Evolutionary conservation across 495 filamentous ascomycete genomes (phyloP).

Genomic region (Zalerion maritima): DNA sequence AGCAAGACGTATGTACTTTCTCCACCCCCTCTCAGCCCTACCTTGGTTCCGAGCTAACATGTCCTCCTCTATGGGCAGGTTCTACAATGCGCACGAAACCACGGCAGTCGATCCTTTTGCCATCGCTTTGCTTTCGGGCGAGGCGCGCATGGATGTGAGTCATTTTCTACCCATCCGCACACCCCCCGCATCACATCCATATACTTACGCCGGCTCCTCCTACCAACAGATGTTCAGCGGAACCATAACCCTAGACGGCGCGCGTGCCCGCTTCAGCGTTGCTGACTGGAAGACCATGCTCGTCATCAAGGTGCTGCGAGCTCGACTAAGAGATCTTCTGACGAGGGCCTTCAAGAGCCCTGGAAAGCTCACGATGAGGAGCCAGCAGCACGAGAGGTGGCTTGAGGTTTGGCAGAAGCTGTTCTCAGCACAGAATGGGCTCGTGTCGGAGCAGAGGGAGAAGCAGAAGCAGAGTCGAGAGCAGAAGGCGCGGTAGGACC

Average conservation of each 20-base stretch:
- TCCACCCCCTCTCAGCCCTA: neutral
- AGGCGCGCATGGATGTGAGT: constrained; percentile 60
- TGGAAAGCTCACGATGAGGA: constrained; percentile 53
- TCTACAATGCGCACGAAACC: constrained; percentile 83
- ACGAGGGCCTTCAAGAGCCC: constrained; percentile 54
- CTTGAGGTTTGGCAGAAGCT: constrained; percentile 51
- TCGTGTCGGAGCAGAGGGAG: too few species aligned
- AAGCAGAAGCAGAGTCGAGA: too few species aligned
- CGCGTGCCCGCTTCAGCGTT: constrained; percentile 72
- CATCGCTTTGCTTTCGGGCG: constrained; percentile 72
- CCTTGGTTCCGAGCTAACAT: neutral
- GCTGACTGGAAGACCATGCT: constrained; percentile 86
- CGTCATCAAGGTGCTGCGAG: constrained; percentile 62
- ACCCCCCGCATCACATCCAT: neutral
- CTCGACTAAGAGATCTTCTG: constrained; percentile 54
- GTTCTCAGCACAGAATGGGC: too few species aligned
- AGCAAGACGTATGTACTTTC: constrained; percentile 45
- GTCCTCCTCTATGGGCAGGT: constrained; percentile 18
- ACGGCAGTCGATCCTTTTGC: constrained; percentile 68
- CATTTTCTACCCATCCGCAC: neutral
- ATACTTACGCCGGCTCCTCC: neutral
- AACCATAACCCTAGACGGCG: constrained; percentile 70
- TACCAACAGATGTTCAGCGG: constrained; percentile 58
- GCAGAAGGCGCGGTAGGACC: too few species aligned
- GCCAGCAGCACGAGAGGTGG: constrained; percentile 55